phyloP scores from a whole-genome alignment of 192 early-diverging fungal genomes.

The Backusella luteola region DNA sequence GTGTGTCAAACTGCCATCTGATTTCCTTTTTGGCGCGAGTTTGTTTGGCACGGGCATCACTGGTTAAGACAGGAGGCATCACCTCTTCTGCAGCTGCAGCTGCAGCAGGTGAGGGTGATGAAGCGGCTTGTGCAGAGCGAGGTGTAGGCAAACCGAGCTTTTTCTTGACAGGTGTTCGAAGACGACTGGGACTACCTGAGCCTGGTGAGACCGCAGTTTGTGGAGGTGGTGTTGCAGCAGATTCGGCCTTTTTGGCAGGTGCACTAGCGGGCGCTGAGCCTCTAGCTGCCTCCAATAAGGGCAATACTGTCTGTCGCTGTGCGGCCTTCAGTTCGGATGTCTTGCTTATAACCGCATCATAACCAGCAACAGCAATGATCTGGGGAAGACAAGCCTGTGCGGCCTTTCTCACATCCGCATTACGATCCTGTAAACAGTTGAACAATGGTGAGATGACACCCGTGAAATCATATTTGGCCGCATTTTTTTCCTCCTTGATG shows the following conservation, averaged over 20 bases:
- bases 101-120: background rate
- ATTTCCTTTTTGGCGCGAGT: slow-evolving; percentile 67
- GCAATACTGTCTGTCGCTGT: slow-evolving; percentile 67
- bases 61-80: slow-evolving; percentile 57
- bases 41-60: slow-evolving; percentile 68
- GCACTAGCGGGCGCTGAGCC: slow-evolving; percentile 36
- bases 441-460: slow-evolving; percentile 63
- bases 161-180: background rate
- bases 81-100: slow-evolving; percentile 13
- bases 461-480: slow-evolving; percentile 5
- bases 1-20: slow-evolving; percentile 69
- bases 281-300: slow-evolving; percentile 71
- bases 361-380: slow-evolving; percentile 69
- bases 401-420: slow-evolving; percentile 84
- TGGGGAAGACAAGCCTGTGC: slow-evolving; percentile 70
- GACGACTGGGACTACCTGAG: background rate
- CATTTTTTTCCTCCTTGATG: slow-evolving; percentile 41
- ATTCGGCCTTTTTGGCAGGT: background rate
- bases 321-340: slow-evolving; percentile 78
- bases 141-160: slow-evolving; percentile 16
- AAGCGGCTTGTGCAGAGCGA: background rate
- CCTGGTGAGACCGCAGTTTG: background rate
- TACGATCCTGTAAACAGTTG: slow-evolving; percentile 85
- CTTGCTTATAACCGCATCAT: slow-evolving; percentile 66
- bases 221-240: background rate